Base-by-base conservation (phyloP, 352 stramenopile species). In the Globisporangium barbulae region DNA sequence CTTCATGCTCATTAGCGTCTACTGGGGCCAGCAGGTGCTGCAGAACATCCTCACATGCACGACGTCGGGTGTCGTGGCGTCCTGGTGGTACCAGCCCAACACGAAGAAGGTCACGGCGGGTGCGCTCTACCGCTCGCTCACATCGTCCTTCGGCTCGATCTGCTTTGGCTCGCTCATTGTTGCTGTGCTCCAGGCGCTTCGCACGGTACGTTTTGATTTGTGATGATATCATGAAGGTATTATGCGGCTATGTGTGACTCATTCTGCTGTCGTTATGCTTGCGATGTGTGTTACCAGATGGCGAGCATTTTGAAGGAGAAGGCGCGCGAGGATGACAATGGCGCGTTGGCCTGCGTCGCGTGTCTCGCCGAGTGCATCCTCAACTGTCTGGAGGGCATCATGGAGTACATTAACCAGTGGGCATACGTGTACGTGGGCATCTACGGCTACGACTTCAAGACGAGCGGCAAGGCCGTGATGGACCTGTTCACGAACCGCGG, bases 401-500 rank as follows among this genome's bases (percentile, higher is more conserved):
- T 97, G 70, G 84, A 97, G 72, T 97, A 96, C 64, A 84, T 97
- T 55, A 97, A 97, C 71, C 74, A 90, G 61, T 96, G 84, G 78
- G 96, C 88, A 4, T 97, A 93, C 70, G 83, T 94, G 17, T 97
- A 96, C 72, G 89, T 97, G 3, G 89, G 87, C 28, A 89, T 97
- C 52, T 97, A 97, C 71, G 89, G 89, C 45, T 93, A 94, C 63
- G 69, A 87, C 61, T 97, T 95, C 78, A 75, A 79, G 47, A 88
- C 74, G 33, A 93, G 85, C 66, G 88, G 88, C 63, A 97, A 94
- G 70, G 83, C 83, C 15, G 89, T 97, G 47, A 94, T 94, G 70
- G 83, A 96, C 53, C 61, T 97, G 30, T 97, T 97, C 61, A 79
- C 76, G 39, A 90, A 83, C 68, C 84, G 85, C 54, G 89, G 89